phyloP scores from a whole-genome alignment of 192 early-diverging fungal species.

The Coemansia sp. region DNA sequence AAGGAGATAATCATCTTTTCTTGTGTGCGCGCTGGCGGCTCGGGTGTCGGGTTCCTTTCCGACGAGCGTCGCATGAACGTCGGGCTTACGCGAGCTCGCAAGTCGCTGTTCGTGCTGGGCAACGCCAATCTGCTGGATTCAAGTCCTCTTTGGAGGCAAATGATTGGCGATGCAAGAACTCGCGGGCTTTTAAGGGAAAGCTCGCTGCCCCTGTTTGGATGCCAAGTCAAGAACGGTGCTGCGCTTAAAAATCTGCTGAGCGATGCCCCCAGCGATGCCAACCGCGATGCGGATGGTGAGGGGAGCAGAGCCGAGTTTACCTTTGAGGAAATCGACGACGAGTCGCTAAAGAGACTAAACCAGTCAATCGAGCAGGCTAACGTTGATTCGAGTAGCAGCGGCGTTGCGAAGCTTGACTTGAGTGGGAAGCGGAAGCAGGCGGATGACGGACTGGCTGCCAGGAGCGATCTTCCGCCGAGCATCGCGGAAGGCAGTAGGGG shows the following conservation, averaged over 20 bases:
- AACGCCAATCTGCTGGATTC: slow-evolving; percentile 63
- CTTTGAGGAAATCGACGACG: slow-evolving; percentile 33
- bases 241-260: slow-evolving; percentile 16
- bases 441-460: background rate
- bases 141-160: slow-evolving; percentile 71
- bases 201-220: slow-evolving; percentile 38
- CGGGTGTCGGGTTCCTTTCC: slow-evolving; percentile 79
- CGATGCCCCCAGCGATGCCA: background rate
- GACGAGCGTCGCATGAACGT: slow-evolving; percentile 93
- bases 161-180: slow-evolving; percentile 67
- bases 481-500: background rate
- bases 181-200: slow-evolving; percentile 26
- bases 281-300: slow-evolving; percentile 32
- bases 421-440: background rate
- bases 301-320: slow-evolving; percentile 45
- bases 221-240: background rate
- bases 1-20: slow-evolving; percentile 97
- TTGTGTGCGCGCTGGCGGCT: slow-evolving; percentile 77
- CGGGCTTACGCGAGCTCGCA: slow-evolving; percentile 82
- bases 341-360: slow-evolving; percentile 19
- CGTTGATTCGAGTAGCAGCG: background rate
- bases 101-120: slow-evolving; percentile 83
- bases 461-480: background rate
- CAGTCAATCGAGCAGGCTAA: slow-evolving; percentile 10
- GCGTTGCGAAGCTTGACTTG: background rate